A percentile compares a stretch with the other conserved stretches of the same genome.
phyloP scores from a whole-genome alignment of 768 basidiomycete species.

The Rhodotorula toruloides region DNA sequence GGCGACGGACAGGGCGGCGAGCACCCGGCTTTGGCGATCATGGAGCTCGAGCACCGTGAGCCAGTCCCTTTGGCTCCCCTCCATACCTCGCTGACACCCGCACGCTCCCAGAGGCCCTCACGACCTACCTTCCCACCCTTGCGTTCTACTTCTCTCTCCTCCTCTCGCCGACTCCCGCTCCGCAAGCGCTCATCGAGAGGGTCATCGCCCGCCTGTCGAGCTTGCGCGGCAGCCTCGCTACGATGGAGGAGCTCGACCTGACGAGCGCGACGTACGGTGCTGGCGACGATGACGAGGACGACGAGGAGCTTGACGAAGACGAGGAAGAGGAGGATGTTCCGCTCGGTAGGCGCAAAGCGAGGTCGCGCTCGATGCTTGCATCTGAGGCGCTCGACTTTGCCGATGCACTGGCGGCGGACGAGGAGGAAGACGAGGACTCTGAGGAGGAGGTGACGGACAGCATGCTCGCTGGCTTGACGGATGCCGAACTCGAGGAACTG shows the following conservation, averaged over 20 bases:
- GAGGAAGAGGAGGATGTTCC: constrained; percentile 38
- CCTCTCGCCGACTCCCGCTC: constrained; percentile 57
- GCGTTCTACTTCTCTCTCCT: constrained; percentile 91
- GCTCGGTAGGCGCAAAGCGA: constrained; percentile 26
- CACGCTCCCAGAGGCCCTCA: constrained; percentile 64
- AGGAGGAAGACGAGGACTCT: constrained; percentile 39
- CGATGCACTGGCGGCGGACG: constrained; percentile 10
- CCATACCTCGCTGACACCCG: neutral
- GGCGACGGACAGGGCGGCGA: constrained; percentile 55
- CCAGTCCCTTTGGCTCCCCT: constrained; percentile 1
- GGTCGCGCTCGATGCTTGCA: constrained; percentile 35
- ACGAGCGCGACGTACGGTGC: constrained; percentile 47
- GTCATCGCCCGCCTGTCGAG: constrained; percentile 60
- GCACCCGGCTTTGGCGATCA: constrained; percentile 61
- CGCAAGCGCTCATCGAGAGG: constrained; percentile 51
- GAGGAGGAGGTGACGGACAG: constrained; percentile 45
- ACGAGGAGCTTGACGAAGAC: constrained; percentile 52
- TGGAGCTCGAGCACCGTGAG: constrained; percentile 85
- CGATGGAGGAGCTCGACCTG: constrained; percentile 80
- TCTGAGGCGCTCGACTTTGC: constrained; percentile 38
- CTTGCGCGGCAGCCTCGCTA: constrained; percentile 65
- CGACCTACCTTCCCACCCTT: constrained; percentile 83
- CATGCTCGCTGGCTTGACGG: constrained; percentile 46
- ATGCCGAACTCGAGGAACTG: constrained; percentile 57
- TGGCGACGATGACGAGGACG: constrained; percentile 50